Evolutionary conservation across 2,329 filamentous ascomycete genomes (phyloP).

Genomic region (Diatrype stigma): DNA sequence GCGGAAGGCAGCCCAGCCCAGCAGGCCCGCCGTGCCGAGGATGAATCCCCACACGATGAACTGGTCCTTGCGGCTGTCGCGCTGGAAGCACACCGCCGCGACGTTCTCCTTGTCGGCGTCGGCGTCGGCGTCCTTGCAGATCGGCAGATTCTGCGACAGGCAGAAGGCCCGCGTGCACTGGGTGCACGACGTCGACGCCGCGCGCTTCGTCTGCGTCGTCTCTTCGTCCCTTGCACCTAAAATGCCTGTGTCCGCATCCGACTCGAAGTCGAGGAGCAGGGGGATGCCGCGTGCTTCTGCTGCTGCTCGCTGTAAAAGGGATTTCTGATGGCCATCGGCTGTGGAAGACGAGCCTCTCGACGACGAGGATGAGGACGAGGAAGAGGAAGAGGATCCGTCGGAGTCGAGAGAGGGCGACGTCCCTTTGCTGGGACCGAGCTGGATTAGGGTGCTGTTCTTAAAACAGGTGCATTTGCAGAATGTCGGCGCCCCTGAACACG

Average conservation of each 20-base stretch:
- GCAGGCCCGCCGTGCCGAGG: slow-evolving; percentile 51
- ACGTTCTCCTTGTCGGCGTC: slow-evolving; percentile 54
- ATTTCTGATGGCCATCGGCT: not conserved
- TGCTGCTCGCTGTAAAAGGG: too few species aligned
- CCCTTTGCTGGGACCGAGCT: slow-evolving; percentile 43
- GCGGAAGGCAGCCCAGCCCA: slow-evolving; percentile 56
- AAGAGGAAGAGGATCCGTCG: slow-evolving; percentile 1
- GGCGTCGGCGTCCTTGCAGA: slow-evolving; percentile 54
- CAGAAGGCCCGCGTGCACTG: slow-evolving; percentile 65
- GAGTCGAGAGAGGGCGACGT: slow-evolving; percentile 21
- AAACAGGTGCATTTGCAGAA: slow-evolving; percentile 71
- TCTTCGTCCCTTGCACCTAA: too few species aligned
- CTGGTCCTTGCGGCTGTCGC: slow-evolving; percentile 63
- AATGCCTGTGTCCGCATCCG: too few species aligned
- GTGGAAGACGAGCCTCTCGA: not conserved
- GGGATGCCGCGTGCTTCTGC: slow-evolving; percentile 26
- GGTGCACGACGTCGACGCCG: slow-evolving; percentile 46
- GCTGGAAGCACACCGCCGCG: slow-evolving; percentile 60
- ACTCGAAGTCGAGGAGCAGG: slow-evolving; percentile 22
- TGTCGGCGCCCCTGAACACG: slow-evolving; percentile 49
- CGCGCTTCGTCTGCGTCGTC: too few species aligned
- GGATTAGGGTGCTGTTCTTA: slow-evolving; percentile 65
- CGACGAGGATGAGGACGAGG: not conserved
- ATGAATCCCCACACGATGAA: slow-evolving; percentile 64
- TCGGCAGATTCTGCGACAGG: slow-evolving; percentile 53